Evolutionary conservation across 768 basidiomycete genomes (phyloP).

Genomic region (Gloeophyllum trabeum): DNA sequence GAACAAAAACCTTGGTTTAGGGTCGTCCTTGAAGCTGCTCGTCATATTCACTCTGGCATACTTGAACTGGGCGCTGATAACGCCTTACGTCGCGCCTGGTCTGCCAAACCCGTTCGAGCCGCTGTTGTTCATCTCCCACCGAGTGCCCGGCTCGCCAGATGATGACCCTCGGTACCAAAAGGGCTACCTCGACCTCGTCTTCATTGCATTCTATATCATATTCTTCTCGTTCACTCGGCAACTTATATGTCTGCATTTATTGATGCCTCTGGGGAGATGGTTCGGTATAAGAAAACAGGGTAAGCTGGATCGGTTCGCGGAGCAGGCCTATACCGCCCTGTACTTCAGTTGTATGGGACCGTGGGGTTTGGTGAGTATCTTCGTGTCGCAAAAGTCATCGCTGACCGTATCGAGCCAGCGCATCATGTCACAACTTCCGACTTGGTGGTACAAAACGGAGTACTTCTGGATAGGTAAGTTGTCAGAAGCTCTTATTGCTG

Average conservation of each 20-base stretch:
- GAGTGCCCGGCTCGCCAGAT: slow-evolving; percentile 34
- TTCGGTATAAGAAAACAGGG: slow-evolving; percentile 55
- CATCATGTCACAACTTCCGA: slow-evolving; percentile 74
- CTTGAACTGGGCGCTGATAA: slow-evolving; percentile 49
- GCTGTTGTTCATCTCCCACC: slow-evolving; percentile 63
- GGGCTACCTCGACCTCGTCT: slow-evolving; percentile 62
- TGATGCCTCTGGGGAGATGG: slow-evolving; percentile 53
- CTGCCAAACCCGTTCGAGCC: slow-evolving; percentile 63
- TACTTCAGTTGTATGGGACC: slow-evolving; percentile 66
- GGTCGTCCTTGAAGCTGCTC: slow-evolving; percentile 56
- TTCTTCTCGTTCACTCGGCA: slow-evolving; percentile 88
- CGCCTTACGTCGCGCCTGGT: slow-evolving; percentile 32
- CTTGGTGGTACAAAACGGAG: slow-evolving; percentile 77
- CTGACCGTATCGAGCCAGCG: slow-evolving; percentile 28
- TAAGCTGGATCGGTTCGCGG: slow-evolving; percentile 80
- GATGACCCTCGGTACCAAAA: slow-evolving; percentile 61
- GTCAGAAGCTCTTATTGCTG: not conserved
- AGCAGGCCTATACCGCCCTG: slow-evolving; percentile 80
- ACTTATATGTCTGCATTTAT: slow-evolving; percentile 49
- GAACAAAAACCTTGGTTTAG: slow-evolving; percentile 20
- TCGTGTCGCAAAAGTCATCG: not conserved
- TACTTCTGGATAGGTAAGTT: slow-evolving; percentile 76
- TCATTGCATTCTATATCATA: slow-evolving; percentile 75
- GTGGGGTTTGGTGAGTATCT: slow-evolving; percentile 65
- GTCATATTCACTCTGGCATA: slow-evolving; percentile 49